Evolutionary conservation across 257 asterid species (phyloP).

Genomic region (Catharanthus roseus): DNA sequence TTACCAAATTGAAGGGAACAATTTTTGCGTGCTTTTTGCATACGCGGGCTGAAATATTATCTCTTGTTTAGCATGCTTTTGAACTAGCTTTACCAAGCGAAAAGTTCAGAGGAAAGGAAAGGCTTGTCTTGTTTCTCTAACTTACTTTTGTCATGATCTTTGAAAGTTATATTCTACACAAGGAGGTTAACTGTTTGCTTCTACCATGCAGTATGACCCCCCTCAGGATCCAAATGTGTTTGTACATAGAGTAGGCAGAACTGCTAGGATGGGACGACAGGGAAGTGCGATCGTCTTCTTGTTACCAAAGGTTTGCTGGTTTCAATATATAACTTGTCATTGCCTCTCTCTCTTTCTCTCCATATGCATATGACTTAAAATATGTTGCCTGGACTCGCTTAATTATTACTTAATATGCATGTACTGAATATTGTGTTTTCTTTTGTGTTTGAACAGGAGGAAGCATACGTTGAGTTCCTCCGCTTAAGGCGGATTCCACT

Average conservation of each 20-base stretch:
- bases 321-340: neutral
- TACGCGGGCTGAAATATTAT: neutral
- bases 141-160: slow-evolving; percentile 1
- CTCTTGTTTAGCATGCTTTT: neutral
- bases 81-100: neutral
- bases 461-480: slow-evolving; percentile 78
- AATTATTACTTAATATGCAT: neutral
- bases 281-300: slow-evolving; percentile 79
- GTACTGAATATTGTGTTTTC: neutral
- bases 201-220: slow-evolving; percentile 71
- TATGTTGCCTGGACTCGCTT: neutral
- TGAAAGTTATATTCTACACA: slow-evolving; percentile 17
- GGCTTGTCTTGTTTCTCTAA: slow-evolving; percentile 4
- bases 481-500: slow-evolving; percentile 64
- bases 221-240: slow-evolving; percentile 95
- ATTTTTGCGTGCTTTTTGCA: neutral
- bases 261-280: slow-evolving; percentile 92
- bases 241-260: slow-evolving; percentile 94
- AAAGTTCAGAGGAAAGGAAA: neutral
- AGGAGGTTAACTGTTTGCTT: slow-evolving; percentile 14
- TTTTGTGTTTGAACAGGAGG: slow-evolving; percentile 51
- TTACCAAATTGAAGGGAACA: neutral
- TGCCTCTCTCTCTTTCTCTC: no score
- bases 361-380: neutral
- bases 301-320: slow-evolving; percentile 59